Percentiles rank a stretch among this genome's conserved stretches.
Conservation (phyloP, 768 basidiomycete genomes). For the Serpula lacrymans region DNA sequence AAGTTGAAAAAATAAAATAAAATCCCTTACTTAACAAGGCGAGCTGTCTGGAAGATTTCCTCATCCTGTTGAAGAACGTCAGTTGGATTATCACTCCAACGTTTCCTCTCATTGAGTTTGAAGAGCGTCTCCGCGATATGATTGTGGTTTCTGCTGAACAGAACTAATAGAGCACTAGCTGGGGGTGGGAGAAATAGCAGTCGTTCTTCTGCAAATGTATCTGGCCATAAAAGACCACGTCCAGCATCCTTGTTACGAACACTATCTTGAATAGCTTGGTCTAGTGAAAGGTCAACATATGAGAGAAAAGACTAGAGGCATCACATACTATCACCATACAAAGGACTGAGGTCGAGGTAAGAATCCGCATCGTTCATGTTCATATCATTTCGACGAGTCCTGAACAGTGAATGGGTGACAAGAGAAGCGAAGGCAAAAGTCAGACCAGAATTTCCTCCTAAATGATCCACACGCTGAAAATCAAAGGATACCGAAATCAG, state of each 20-base stretch:
- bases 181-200: constrained; percentile 64
- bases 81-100: constrained; percentile 17
- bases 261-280: constrained; percentile 10
- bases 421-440: constrained; percentile 37
- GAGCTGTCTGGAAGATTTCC: constrained; percentile 27
- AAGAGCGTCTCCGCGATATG: constrained; percentile 60
- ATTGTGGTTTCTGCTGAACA: constrained; percentile 67
- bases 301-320: background rate
- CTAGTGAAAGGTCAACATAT: constrained; percentile 4
- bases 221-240: constrained; percentile 55
- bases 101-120: constrained; percentile 54
- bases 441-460: constrained; percentile 16
- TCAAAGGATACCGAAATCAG: too few relatives aligned
- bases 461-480: constrained; percentile 13
- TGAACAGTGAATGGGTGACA: constrained; percentile 65
- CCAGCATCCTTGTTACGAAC: constrained; percentile 46
- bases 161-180: constrained; percentile 55
- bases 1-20: background rate
- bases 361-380: constrained; percentile 56
- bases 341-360: constrained; percentile 66
- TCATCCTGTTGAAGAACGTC: constrained; percentile 12
- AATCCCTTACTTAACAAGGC: constrained; percentile 18
- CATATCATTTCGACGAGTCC: constrained; percentile 40
- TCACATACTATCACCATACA: constrained; percentile 48
- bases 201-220: constrained; percentile 60